These are phyloP conservation scores for Dioscorea cayenensis DNA, from an alignment of 116 monocot species.

Conservation along the genomic window DNA sequence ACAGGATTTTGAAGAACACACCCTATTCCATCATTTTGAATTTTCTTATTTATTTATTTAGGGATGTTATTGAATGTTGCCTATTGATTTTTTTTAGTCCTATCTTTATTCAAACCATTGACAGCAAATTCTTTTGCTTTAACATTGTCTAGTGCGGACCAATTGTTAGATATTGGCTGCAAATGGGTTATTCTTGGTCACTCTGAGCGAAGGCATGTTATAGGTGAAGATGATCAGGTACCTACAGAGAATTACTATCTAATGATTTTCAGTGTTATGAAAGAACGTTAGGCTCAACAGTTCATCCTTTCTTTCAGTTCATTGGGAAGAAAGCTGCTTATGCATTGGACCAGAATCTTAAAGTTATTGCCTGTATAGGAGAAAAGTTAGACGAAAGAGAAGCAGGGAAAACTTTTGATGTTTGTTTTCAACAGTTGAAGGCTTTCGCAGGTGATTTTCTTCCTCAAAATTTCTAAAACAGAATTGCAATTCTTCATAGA, in stretches of 20 bases:
- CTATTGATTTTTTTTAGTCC: background rate
- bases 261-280: background rate
- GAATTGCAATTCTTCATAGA: background rate
- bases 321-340: slow-evolving; percentile 99
- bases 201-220: slow-evolving; percentile 88
- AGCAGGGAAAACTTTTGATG: slow-evolving; percentile 97
- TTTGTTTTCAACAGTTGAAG: slow-evolving; percentile 88
- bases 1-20: too few relatives aligned
- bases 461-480: background rate
- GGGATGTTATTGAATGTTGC: too few relatives aligned
- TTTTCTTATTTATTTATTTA: too few relatives aligned
- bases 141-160: slow-evolving; percentile 64
- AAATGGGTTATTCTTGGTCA: slow-evolving; percentile 98
- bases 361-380: slow-evolving; percentile 96
- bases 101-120: background rate
- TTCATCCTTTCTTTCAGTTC: slow-evolving; percentile 45
- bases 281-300: background rate
- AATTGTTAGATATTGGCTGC: slow-evolving; percentile 92
- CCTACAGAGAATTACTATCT: background rate
- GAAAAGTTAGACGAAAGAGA: slow-evolving; percentile 96
- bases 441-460: slow-evolving; percentile 71
- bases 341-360: slow-evolving; percentile 84
- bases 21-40: too few relatives aligned
- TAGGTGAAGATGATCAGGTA: slow-evolving; percentile 94
- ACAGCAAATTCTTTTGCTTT: background rate